Evolutionary conservation across 768 basidiomycete genomes (phyloP).

Genomic region (Rubroboletus satanas): DNA sequence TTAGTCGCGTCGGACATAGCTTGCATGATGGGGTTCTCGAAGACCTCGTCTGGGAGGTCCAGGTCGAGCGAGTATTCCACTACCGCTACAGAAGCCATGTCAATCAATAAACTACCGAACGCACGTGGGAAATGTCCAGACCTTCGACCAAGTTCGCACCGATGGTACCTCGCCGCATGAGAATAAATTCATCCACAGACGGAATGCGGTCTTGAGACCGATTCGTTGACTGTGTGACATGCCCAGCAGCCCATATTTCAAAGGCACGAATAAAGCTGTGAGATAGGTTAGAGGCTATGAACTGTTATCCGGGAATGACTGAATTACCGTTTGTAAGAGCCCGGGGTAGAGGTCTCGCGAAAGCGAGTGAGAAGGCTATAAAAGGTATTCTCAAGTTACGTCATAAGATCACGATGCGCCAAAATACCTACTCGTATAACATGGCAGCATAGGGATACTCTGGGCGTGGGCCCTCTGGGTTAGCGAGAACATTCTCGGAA

Average conservation of each 20-base stretch:
- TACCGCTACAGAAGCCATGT: constrained; percentile 24
- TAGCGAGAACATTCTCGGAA: constrained; percentile 27
- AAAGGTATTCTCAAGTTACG: constrained; percentile 1
- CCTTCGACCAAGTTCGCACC: constrained; percentile 39
- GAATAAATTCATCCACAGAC: constrained; percentile 37
- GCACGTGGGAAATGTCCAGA: constrained; percentile 7
- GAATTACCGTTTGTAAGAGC: constrained; percentile 33
- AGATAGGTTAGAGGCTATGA: background rate
- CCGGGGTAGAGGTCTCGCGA: constrained; percentile 35
- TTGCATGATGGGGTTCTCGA: constrained; percentile 32
- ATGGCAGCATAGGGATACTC: constrained; percentile 37
- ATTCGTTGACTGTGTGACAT: constrained; percentile 34
- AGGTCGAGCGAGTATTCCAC: constrained; percentile 37
- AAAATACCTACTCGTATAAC: constrained; percentile 34
- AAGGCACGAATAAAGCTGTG: constrained; percentile 35
- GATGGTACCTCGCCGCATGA: constrained; percentile 36
- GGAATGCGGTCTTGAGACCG: constrained; percentile 36
- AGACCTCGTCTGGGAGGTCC: constrained; percentile 35
- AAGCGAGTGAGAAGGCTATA: constrained; percentile 33
- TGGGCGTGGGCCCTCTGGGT: constrained; percentile 29
- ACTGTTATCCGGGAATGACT: background rate
- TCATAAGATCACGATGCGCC: constrained; percentile 4
- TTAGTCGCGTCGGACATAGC: constrained; percentile 39
- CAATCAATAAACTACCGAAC: background rate
- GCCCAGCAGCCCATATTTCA: constrained; percentile 34